Evolutionary conservation across 306 rosid genomes (phyloP).

Genomic region (Myrica gale): DNA sequence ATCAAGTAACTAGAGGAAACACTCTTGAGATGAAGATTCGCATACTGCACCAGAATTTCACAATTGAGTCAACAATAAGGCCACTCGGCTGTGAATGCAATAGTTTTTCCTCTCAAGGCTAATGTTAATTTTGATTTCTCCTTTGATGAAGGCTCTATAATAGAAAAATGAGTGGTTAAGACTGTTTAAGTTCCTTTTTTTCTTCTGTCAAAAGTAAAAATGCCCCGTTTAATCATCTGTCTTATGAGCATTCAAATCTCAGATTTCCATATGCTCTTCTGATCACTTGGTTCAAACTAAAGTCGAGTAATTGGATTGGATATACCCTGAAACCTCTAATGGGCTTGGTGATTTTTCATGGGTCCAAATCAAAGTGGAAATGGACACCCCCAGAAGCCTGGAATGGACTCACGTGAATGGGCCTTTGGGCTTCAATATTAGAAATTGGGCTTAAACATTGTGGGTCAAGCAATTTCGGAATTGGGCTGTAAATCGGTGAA

Average conservation of each 20-base stretch:
- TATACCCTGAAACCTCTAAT: too few relatives aligned
- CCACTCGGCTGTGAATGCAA: conserved; percentile 1
- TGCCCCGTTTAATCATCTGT: background rate
- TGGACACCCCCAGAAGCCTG: too few relatives aligned
- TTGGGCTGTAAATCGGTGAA: too few relatives aligned
- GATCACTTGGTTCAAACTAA: too few relatives aligned
- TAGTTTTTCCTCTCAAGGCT: background rate
- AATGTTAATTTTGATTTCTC: background rate
- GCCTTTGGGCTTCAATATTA: too few relatives aligned
- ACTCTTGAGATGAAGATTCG: conserved; percentile 10
- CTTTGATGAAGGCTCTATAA: background rate
- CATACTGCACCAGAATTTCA: conserved; percentile 27
- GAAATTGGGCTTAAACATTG: too few relatives aligned
- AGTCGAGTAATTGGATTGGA: too few relatives aligned
- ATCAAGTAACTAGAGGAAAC: conserved; percentile 16
- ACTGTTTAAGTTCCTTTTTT: background rate
- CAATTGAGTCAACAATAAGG: conserved; percentile 21
- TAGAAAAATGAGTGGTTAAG: background rate
- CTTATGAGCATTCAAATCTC: background rate
- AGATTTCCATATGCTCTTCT: too few relatives aligned
- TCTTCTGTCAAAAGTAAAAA: background rate
- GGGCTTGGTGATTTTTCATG: too few relatives aligned
- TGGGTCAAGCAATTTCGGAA: too few relatives aligned
- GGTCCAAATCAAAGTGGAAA: too few relatives aligned
- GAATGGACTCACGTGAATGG: too few relatives aligned